Percentiles rank a stretch among this genome's conserved stretches.
These are phyloP conservation scores for Iris macrosiphon DNA, from an alignment of 106 monocot genomes.

Conservation along the genomic window DNA sequence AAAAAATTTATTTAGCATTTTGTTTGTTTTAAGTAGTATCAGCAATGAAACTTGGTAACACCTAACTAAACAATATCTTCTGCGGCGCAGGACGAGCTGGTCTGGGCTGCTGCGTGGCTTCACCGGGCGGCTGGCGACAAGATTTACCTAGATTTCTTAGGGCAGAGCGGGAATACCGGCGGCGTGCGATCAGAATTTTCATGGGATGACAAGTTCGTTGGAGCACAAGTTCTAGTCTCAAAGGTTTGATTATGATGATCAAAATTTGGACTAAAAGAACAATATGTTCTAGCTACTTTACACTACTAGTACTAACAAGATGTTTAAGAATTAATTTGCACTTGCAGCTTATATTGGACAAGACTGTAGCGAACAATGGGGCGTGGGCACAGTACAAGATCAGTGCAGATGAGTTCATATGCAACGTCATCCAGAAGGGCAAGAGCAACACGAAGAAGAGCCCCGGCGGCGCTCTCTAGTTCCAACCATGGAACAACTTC, in stretches of 20 bases:
- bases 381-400: slow-evolving; percentile 26
- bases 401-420: slow-evolving; percentile 45
- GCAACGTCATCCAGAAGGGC: slow-evolving; percentile 52
- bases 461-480: slow-evolving; percentile 57
- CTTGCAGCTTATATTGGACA: slow-evolving; percentile 38
- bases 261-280: not conserved
- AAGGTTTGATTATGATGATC: slow-evolving; percentile 1
- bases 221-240: slow-evolving; percentile 37
- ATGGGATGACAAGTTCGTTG: slow-evolving; percentile 63
- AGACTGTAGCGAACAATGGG: slow-evolving; percentile 10
- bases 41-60: too few relatives aligned
- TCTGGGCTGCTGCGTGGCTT: slow-evolving; percentile 65
- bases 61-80: too few relatives aligned
- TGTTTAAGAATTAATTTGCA: too few relatives aligned
- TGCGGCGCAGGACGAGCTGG: slow-evolving; percentile 54
- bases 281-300: not conserved
- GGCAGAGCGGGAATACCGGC: slow-evolving; percentile 12
- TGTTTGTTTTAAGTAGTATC: too few relatives aligned
- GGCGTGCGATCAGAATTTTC: slow-evolving; percentile 33
- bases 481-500: slow-evolving; percentile 44
- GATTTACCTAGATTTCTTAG: slow-evolving; percentile 24
- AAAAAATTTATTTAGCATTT: too few relatives aligned
- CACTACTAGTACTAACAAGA: too few relatives aligned
- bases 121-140: slow-evolving; percentile 36
- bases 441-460: slow-evolving; percentile 31